Percentiles rank a stretch among this genome's conserved stretches.
Evolutionary conservation across 2,329 filamentous ascomycete species (phyloP).

Genomic region (Sclerotinia subarctica): DNA sequence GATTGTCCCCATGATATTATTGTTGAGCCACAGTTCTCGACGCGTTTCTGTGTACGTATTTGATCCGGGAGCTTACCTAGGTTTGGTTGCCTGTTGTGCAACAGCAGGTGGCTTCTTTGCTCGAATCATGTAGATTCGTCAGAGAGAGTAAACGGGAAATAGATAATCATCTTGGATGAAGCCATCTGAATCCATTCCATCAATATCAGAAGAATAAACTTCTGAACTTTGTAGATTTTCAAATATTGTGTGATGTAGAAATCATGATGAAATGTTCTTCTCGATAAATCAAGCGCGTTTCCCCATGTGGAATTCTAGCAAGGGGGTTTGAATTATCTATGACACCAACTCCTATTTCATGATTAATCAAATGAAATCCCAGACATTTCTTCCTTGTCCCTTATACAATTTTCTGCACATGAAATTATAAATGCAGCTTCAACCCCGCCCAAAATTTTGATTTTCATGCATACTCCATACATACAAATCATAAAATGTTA

Average conservation of each 20-base stretch:
- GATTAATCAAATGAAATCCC: background rate
- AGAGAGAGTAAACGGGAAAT: background rate
- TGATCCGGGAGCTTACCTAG: background rate
- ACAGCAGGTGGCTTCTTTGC: background rate
- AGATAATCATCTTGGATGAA: background rate
- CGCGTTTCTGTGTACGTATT: background rate
- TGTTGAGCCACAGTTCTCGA: background rate
- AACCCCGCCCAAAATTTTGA: background rate
- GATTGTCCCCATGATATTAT: background rate
- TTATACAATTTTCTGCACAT: background rate
- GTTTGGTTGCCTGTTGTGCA: background rate
- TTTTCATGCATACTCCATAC: background rate
- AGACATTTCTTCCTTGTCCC: background rate
- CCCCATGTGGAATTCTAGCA: background rate
- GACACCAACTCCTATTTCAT: background rate
- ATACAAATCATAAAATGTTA: background rate
- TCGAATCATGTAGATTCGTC: background rate
- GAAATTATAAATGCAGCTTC: background rate
- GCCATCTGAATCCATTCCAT: background rate
- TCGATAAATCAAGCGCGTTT: conserved; percentile 5
- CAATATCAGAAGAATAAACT: background rate
- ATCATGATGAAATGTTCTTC: background rate
- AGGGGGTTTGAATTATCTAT: background rate
- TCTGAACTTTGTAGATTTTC: no score
- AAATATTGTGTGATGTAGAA: no score